Percentiles rank a stretch among this genome's conserved stretches.
These are phyloP conservation scores for Mediolabrus comicus DNA, from an alignment of 108 stramenopile species.

Conservation along the genomic window DNA sequence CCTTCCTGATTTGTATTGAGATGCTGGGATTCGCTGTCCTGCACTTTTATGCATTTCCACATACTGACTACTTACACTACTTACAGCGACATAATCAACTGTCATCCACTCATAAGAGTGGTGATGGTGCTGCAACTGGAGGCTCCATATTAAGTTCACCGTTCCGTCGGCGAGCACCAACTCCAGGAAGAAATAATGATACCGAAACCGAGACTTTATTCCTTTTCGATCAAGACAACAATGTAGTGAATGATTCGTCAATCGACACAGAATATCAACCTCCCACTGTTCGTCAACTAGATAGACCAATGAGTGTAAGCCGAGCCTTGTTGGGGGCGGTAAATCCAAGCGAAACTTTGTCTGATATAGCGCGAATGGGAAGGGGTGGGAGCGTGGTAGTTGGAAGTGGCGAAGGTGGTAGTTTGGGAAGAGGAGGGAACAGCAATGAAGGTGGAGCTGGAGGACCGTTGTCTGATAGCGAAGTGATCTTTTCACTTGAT, in stretches of 20 bases:
- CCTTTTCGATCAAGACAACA: constrained; percentile 44
- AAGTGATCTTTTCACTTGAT: constrained; percentile 38
- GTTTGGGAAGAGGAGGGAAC: constrained; percentile 3
- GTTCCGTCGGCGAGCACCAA: not conserved
- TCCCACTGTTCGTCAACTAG: constrained; percentile 37
- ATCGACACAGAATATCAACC: constrained; percentile 38
- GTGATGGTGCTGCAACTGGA: not conserved
- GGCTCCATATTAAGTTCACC: not conserved
- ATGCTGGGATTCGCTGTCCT: constrained; percentile 56
- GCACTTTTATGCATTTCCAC: constrained; percentile 54
- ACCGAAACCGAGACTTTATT: constrained; percentile 19
- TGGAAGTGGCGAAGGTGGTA: constrained; percentile 23
- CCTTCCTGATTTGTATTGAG: constrained; percentile 55
- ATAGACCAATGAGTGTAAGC: constrained; percentile 36
- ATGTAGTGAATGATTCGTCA: constrained; percentile 24
- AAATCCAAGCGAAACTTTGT: constrained; percentile 39
- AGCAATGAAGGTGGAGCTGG: not conserved
- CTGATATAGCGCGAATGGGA: constrained; percentile 39
- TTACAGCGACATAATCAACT: constrained; percentile 12
- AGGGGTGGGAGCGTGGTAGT: constrained; percentile 23
- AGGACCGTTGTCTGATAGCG: constrained; percentile 2
- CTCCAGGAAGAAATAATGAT: not conserved
- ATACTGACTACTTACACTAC: constrained; percentile 51
- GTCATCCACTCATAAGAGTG: not conserved
- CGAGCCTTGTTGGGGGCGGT: constrained; percentile 29